Evolutionary conservation across 495 filamentous ascomycete species (phyloP).

Genomic region (Podospora anserina): DNA sequence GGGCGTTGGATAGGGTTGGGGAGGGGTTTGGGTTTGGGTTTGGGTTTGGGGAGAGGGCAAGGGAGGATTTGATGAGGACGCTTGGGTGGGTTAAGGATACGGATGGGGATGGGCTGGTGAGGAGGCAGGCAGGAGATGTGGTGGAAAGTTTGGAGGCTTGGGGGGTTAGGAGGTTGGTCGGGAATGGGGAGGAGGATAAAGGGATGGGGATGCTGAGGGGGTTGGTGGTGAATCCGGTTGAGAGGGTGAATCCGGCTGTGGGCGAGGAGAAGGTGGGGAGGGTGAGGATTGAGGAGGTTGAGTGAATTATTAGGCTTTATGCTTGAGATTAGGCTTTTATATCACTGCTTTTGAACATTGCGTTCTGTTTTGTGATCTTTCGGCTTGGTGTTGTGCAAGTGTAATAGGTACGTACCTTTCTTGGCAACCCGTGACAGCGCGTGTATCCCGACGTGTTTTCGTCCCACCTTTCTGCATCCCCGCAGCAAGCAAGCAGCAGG

Average conservation of each 20-base stretch:
- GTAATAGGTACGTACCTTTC: background rate
- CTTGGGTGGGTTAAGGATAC: constrained; percentile 63
- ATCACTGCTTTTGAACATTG: background rate
- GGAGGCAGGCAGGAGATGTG: constrained; percentile 66
- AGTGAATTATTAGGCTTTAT: constrained; percentile 25
- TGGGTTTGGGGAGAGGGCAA: constrained; percentile 58
- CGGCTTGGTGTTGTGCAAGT: background rate
- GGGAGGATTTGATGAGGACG: constrained; percentile 60
- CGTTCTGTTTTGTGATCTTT: background rate
- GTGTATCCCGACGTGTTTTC: constrained; percentile 10
- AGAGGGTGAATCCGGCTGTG: constrained; percentile 14
- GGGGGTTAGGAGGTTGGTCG: constrained; percentile 54
- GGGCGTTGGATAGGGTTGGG: constrained; percentile 58
- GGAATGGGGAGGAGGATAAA: constrained; percentile 18
- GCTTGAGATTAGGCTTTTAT: background rate
- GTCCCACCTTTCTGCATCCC: background rate
- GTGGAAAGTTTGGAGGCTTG: constrained; percentile 70
- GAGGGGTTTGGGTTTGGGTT: constrained; percentile 54
- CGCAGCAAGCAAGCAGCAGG: background rate
- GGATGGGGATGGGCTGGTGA: constrained; percentile 71
- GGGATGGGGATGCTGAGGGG: constrained; percentile 43
- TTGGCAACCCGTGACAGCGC: constrained; percentile 15
- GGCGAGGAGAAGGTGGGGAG: constrained; percentile 12
- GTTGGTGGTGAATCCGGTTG: constrained; percentile 36
- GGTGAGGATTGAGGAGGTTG: constrained; percentile 49